Evolutionary conservation across 2,329 filamentous ascomycete genomes (phyloP).

Genomic region (Apiospora kogelbergensis): DNA sequence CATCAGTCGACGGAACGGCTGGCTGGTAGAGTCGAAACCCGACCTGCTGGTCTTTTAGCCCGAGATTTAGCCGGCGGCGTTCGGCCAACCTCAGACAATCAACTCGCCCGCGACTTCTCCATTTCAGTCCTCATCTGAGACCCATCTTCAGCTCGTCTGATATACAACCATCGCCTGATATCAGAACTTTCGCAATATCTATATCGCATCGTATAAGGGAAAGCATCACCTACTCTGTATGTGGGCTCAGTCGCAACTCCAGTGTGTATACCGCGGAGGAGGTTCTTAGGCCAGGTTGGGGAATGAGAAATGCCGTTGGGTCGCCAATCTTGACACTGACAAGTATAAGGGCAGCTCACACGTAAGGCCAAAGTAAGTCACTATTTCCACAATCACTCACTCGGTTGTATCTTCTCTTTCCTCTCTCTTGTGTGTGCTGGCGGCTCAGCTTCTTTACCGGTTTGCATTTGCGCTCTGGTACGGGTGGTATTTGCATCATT

Average conservation of each 20-base stretch:
- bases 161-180: not conserved
- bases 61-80: not conserved
- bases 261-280: not conserved
- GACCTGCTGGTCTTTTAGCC: not conserved
- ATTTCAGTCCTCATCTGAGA: constrained; percentile 8
- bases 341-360: not conserved
- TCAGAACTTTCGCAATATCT: not conserved
- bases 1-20: not conserved
- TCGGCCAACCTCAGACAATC: not conserved
- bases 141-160: constrained; percentile 9
- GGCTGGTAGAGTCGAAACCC: not conserved
- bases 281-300: not conserved
- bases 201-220: not conserved
- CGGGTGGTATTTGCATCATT: not conserved
- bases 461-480: not conserved
- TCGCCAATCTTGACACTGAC: not conserved
- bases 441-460: not conserved
- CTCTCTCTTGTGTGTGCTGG: not conserved
- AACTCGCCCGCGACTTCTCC: not conserved
- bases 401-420: not conserved
- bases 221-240: not conserved
- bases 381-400: not conserved
- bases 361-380: not conserved
- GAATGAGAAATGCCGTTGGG: not conserved
- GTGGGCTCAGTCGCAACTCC: not conserved